Conservation (phyloP, 257 asterid genomes). For the Salvia splendens region DNA sequence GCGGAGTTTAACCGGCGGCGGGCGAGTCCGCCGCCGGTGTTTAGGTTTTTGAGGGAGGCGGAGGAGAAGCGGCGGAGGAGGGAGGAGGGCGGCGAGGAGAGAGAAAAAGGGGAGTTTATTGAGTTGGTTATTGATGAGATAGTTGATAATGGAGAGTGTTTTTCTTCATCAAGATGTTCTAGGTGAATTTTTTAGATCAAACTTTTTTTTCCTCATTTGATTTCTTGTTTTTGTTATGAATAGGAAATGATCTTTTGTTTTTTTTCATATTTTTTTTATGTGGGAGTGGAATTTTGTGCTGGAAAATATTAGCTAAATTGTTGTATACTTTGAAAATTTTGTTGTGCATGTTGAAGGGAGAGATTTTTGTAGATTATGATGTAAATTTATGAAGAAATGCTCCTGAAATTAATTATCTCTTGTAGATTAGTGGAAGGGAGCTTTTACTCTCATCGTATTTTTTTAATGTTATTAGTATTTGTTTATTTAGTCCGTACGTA, state of each 20-base stretch:
- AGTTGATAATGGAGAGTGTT: slow-evolving; percentile 2
- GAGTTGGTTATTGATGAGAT: slow-evolving; percentile 21
- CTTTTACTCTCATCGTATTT: too few species aligned
- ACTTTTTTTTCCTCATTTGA: too few species aligned
- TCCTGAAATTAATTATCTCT: neutral
- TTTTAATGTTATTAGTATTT: too few species aligned
- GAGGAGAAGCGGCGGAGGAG: slow-evolving; percentile 55
- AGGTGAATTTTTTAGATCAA: too few species aligned
- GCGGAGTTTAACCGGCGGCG: slow-evolving; percentile 47
- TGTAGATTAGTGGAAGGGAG: neutral
- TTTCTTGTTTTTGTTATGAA: too few species aligned
- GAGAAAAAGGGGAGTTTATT: slow-evolving; percentile 25
- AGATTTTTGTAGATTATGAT: neutral
- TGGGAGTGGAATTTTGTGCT: too few species aligned
- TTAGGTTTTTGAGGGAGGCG: slow-evolving; percentile 74
- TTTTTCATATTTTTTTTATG: too few species aligned
- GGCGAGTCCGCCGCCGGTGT: slow-evolving; percentile 72
- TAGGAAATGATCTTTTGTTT: too few species aligned
- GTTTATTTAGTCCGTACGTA: too few species aligned
- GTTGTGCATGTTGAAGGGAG: too few species aligned
- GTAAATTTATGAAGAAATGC: neutral
- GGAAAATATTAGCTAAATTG: too few species aligned
- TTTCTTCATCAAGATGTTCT: slow-evolving; percentile 28
- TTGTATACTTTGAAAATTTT: too few species aligned
- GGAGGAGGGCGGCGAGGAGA: slow-evolving; percentile 33